phyloP scores from a whole-genome alignment of 305 asterid species.

The Fraxinus velutina region DNA sequence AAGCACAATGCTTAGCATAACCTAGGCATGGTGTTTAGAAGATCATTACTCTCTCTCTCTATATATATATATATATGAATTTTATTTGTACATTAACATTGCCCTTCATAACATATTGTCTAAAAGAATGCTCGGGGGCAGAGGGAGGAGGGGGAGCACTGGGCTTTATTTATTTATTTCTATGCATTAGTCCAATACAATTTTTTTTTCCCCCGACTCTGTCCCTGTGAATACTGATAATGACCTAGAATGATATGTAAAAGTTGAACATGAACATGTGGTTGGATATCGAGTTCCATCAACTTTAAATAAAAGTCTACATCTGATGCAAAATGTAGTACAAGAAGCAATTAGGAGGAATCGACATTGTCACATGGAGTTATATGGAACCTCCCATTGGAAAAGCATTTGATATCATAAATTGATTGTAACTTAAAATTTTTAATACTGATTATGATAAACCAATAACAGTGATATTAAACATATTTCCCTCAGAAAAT shows the following conservation, averaged over 20 bases:
- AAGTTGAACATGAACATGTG: not conserved
- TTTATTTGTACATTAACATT: not conserved
- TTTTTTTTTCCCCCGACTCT: not conserved
- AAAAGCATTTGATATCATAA: not conserved
- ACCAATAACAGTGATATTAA: not conserved
- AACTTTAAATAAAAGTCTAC: not conserved
- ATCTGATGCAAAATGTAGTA: not conserved
- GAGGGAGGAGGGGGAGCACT: not conserved
- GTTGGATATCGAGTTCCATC: not conserved
- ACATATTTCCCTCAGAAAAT: not conserved
- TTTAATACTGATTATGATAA: not conserved
- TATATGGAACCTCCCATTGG: not conserved
- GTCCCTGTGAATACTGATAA: not conserved
- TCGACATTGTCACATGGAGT: not conserved
- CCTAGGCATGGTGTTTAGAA: not conserved
- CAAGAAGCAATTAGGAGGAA: not conserved
- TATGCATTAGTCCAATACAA: not conserved
- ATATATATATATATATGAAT: too few relatives aligned
- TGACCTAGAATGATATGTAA: not conserved
- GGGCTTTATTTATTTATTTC: not conserved
- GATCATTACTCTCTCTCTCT: too few relatives aligned
- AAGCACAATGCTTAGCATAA: not conserved
- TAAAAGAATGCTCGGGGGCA: not conserved
- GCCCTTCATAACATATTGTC: not conserved
- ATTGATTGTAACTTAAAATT: not conserved